Conservation (phyloP, 176 grass and related monocot genomes). For the Leersia perrieri region DNA sequence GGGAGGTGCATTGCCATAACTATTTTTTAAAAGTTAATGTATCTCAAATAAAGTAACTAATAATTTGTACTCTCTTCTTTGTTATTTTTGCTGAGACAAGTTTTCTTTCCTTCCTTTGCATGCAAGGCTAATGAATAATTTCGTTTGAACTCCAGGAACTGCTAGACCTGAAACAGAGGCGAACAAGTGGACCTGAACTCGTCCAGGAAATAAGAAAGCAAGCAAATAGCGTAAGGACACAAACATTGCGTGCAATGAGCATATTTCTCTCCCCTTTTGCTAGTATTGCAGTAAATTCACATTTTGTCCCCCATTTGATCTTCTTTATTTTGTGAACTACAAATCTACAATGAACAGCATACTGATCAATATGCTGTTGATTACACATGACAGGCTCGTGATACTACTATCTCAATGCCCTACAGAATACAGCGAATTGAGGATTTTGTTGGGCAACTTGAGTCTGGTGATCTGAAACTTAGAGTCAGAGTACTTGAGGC, state of each 20-base stretch:
- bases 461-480: constrained; percentile 86
- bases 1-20: not conserved
- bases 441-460: constrained; percentile 87
- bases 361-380: constrained; percentile 1
- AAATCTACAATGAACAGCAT: not conserved
- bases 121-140: constrained; percentile 22
- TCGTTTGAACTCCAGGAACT: constrained; percentile 59
- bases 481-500: constrained; percentile 98
- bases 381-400: constrained; percentile 61
- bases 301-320: not conserved
- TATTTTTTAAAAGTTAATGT: not conserved
- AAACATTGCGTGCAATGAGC: constrained; percentile 2
- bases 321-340: not conserved
- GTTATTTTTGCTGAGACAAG: constrained; percentile 11
- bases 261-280: not conserved
- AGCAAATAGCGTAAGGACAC: constrained; percentile 80
- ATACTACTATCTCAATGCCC: constrained; percentile 90
- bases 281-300: not conserved
- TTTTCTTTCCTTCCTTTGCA: constrained; percentile 9
- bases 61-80: not conserved
- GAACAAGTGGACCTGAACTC: constrained; percentile 51
- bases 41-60: not conserved
- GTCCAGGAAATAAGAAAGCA: constrained; percentile 89
- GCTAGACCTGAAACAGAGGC: constrained; percentile 70
- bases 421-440: constrained; percentile 87